These are phyloP conservation scores for Yarrowia sp. DNA, from an alignment of 805 yeast genomes.

Conservation along the genomic window DNA sequence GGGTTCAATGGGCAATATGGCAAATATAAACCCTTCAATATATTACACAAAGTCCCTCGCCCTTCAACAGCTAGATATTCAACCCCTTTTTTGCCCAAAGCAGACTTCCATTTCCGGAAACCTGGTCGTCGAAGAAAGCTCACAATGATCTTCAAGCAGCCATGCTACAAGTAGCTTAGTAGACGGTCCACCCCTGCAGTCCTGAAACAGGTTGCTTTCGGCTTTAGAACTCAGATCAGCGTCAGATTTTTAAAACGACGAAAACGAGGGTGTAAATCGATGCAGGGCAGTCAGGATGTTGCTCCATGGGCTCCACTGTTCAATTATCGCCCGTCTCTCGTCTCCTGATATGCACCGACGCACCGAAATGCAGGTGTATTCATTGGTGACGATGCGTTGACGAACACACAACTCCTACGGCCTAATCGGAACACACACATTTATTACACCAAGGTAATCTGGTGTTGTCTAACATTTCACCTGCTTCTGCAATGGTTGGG, in stretches of 20 bases:
- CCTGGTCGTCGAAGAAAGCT: neutral
- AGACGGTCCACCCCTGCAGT: slow-evolving; percentile 6
- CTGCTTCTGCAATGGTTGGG: neutral
- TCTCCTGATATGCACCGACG: neutral
- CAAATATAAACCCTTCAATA: no score
- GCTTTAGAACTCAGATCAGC: neutral
- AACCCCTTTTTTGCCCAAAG: neutral
- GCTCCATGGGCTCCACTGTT: neutral
- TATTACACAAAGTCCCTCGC: no score
- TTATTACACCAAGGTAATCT: neutral
- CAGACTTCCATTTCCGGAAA: neutral
- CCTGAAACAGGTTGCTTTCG: slow-evolving; percentile 14
- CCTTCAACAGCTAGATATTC: no score
- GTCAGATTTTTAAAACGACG: neutral
- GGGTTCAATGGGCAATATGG: no score
- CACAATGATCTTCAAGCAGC: slow-evolving; percentile 12
- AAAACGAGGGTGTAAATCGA: neutral
- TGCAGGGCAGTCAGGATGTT: neutral
- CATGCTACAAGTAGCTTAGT: neutral
- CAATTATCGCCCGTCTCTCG: neutral
- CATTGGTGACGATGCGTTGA: neutral
- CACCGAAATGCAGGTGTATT: neutral
- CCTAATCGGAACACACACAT: no score
- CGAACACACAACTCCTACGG: no score
- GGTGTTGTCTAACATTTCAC: neutral